Percentiles rank a stretch among this genome's conserved stretches.
Evolutionary conservation across 805 yeast genomes (phyloP).

Genomic region (Wickerhamiella allomyrinae): DNA sequence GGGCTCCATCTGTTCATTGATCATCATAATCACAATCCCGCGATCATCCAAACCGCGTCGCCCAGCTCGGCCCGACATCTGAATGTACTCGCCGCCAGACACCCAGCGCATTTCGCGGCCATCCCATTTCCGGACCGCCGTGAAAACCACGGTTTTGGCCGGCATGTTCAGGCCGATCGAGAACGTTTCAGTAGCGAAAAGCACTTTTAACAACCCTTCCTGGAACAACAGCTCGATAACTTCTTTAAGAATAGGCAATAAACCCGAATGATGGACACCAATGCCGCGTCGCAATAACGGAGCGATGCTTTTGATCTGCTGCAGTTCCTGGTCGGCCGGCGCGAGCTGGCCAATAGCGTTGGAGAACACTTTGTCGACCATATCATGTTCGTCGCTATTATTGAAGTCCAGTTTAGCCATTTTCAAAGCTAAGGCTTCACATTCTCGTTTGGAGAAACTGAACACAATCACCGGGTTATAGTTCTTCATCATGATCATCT

Average conservation of each 20-base stretch:
- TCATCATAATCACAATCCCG: slow-evolving; percentile 98
- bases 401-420: slow-evolving; percentile 94
- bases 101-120: slow-evolving; percentile 98
- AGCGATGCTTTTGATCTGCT: slow-evolving; percentile 83
- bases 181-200: slow-evolving; percentile 96
- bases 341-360: slow-evolving; percentile 83
- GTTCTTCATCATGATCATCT: slow-evolving; percentile 93
- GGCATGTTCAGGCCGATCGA: slow-evolving; percentile 99
- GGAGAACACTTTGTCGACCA: slow-evolving; percentile 74
- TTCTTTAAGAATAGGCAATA: slow-evolving; percentile 83
- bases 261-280: slow-evolving; percentile 96
- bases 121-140: slow-evolving; percentile 96
- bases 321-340: slow-evolving; percentile 80
- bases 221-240: slow-evolving; percentile 93
- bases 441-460: slow-evolving; percentile 94
- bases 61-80: slow-evolving; percentile 99
- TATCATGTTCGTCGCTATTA: slow-evolving; percentile 83
- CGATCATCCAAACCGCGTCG: slow-evolving; percentile 99
- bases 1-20: slow-evolving; percentile 98
- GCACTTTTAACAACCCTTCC: slow-evolving; percentile 85
- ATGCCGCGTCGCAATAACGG: slow-evolving; percentile 89
- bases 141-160: slow-evolving; percentile 95
- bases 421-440: slow-evolving; percentile 85
- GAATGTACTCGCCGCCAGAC: slow-evolving; percentile 98
- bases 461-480: slow-evolving; percentile 97